A percentile compares a stretch with the other conserved stretches of the same genome.
Conservation (phyloP, 306 rosid genomes). For the Vigna hirtella region DNA sequence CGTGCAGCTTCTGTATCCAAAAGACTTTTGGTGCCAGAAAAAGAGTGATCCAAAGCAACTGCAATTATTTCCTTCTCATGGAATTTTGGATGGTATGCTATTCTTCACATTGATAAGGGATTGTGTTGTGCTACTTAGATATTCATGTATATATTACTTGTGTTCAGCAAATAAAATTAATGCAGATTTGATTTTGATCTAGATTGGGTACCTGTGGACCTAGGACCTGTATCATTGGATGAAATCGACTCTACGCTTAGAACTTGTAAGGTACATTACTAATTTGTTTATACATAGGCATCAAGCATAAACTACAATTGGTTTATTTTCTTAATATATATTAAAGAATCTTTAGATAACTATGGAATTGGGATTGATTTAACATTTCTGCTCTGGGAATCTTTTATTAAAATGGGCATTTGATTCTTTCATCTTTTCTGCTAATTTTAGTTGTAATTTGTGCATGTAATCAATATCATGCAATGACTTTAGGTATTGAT, state of each 20-base stretch:
- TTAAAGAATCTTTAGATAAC: constrained; percentile 20
- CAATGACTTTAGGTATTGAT: background rate
- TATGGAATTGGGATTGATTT: constrained; percentile 18
- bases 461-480: background rate
- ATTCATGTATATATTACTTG: constrained; percentile 15
- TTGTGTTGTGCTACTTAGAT: constrained; percentile 27
- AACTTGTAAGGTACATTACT: constrained; percentile 66
- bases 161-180: constrained; percentile 33
- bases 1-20: constrained; percentile 69
- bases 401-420: constrained; percentile 32
- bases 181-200: constrained; percentile 35
- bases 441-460: constrained; percentile 34
- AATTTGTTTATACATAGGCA: constrained; percentile 30
- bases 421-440: constrained; percentile 7
- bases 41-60: constrained; percentile 54
- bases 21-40: constrained; percentile 83
- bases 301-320: constrained; percentile 27
- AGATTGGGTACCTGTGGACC: constrained; percentile 89
- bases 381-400: constrained; percentile 28
- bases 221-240: constrained; percentile 76
- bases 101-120: constrained; percentile 25
- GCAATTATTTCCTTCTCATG: constrained; percentile 65
- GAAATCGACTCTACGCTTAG: constrained; percentile 68
- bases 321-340: constrained; percentile 29
- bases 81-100: constrained; percentile 72